A percentile compares a stretch with the other conserved stretches of the same genome.
These are phyloP conservation scores for Phialophora verrucosa DNA, from an alignment of 2,329 filamentous ascomycete genomes.

Conservation along the genomic window DNA sequence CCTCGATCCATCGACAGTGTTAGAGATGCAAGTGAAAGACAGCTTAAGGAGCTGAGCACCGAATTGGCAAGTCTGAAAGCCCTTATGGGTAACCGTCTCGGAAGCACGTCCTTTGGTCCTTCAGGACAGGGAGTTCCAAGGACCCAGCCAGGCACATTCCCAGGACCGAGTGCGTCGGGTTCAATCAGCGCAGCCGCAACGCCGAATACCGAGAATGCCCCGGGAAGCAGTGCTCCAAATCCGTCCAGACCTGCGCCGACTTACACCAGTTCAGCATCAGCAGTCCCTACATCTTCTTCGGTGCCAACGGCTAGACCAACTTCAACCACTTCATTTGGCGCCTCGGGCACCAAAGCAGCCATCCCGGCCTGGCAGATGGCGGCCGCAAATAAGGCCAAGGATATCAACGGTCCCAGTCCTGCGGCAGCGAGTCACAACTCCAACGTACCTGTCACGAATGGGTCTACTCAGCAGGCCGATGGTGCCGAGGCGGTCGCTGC, in stretches of 20 bases:
- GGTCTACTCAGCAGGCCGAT: conserved; percentile 28
- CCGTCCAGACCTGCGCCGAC: conserved; percentile 25
- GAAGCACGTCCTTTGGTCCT: conserved; percentile 41
- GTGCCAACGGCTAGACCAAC: conserved; percentile 18
- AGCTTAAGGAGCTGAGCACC: conserved; percentile 80
- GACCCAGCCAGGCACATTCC: conserved; percentile 43
- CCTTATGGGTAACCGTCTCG: conserved; percentile 71
- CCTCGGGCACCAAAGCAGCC: conserved; percentile 60
- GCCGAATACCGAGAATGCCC: conserved; percentile 17
- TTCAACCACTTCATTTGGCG: conserved; percentile 25
- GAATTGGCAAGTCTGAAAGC: conserved; percentile 94
- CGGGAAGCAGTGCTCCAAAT: conserved; percentile 11
- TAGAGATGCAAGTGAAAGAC: conserved; percentile 79
- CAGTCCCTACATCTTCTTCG: conserved; percentile 23
- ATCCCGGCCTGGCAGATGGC: conserved; percentile 84
- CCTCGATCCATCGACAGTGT: conserved; percentile 88
- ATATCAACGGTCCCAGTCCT: conserved; percentile 22
- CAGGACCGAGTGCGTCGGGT: conserved; percentile 37
- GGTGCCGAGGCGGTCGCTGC: conserved; percentile 40
- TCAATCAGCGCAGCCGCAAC: conserved; percentile 20
- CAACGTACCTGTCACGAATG: conserved; percentile 23
- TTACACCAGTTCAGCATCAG: conserved; percentile 29
- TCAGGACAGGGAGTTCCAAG: conserved; percentile 41
- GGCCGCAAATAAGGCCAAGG: conserved; percentile 57
- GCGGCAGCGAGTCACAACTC: conserved; percentile 12